These are phyloP conservation scores for Vaccinium vitisidaea DNA, from an alignment of 148 eudicot genomes.

Conservation along the genomic window DNA sequence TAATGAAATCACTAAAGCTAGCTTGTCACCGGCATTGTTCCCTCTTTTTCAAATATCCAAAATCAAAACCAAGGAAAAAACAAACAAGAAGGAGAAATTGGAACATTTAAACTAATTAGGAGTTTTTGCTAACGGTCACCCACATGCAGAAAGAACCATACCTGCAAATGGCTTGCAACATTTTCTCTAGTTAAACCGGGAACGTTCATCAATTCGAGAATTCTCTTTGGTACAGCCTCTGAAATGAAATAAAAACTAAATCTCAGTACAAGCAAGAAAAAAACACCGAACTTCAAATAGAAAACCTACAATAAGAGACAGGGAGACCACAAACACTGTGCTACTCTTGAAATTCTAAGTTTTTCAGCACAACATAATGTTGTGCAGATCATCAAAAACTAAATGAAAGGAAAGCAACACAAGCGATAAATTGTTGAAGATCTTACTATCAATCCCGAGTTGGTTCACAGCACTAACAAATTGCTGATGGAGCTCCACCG, in stretches of 20 bases:
- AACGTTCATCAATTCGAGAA: slow-evolving; percentile 58
- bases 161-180: slow-evolving; percentile 73
- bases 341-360: background rate
- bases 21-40: background rate
- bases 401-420: background rate
- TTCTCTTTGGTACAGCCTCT: slow-evolving; percentile 39
- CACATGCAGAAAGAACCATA: slow-evolving; percentile 18
- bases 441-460: slow-evolving; percentile 59
- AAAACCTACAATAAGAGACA: background rate
- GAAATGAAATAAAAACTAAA: slow-evolving; percentile 15
- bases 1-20: background rate
- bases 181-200: slow-evolving; percentile 62
- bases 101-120: slow-evolving; percentile 11
- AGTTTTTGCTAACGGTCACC: background rate
- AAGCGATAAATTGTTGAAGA: slow-evolving; percentile 19
- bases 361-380: background rate
- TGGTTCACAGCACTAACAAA: slow-evolving; percentile 69
- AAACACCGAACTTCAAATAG: background rate
- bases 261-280: background rate
- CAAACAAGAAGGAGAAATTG: slow-evolving; percentile 36
- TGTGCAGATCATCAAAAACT: background rate
- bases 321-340: background rate
- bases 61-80: background rate
- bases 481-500: slow-evolving; percentile 66
- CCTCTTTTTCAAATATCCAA: slow-evolving; percentile 8